A percentile compares a stretch with the other conserved stretches of the same genome.
Evolutionary conservation across 768 basidiomycete genomes (phyloP).

Genomic region (Megacollybia marginata): DNA sequence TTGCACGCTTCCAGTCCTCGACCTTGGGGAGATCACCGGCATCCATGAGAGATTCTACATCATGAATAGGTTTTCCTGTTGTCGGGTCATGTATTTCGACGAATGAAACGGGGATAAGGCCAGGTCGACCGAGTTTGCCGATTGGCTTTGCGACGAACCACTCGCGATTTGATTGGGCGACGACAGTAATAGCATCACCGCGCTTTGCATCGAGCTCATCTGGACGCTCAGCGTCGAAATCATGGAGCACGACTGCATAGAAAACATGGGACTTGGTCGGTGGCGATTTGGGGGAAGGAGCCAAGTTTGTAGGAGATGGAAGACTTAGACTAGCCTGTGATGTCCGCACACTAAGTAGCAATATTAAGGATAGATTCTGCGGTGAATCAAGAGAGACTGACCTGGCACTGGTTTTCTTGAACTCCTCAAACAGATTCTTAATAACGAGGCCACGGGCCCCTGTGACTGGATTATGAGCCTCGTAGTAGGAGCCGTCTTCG

Average conservation of each 20-base stretch:
- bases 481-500: conserved; percentile 66
- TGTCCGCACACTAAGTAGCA: conserved; percentile 28
- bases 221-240: conserved; percentile 90
- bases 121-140: conserved; percentile 88
- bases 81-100: conserved; percentile 93
- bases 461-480: conserved; percentile 90
- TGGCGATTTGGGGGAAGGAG: conserved; percentile 21
- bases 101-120: conserved; percentile 94
- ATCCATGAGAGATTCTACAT: conserved; percentile 75
- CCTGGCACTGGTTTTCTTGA: conserved; percentile 65
- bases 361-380: conserved; percentile 6
- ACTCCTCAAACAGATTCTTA: conserved; percentile 82
- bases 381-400: conserved; percentile 26
- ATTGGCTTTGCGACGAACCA: conserved; percentile 99
- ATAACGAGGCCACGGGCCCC: conserved; percentile 91
- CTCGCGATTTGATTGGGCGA: conserved; percentile 98
- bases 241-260: conserved; percentile 93
- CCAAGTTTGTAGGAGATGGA: conserved; percentile 15
- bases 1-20: conserved; percentile 98
- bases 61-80: conserved; percentile 71
- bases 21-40: conserved; percentile 86
- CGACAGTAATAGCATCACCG: conserved; percentile 92
- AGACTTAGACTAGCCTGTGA: conserved; percentile 28
- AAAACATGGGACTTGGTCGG: conserved; percentile 54
- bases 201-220: conserved; percentile 95